Conservation (phyloP, 1,284 basidiomycete genomes). For the Ustanciosporium gigantosporum region DNA sequence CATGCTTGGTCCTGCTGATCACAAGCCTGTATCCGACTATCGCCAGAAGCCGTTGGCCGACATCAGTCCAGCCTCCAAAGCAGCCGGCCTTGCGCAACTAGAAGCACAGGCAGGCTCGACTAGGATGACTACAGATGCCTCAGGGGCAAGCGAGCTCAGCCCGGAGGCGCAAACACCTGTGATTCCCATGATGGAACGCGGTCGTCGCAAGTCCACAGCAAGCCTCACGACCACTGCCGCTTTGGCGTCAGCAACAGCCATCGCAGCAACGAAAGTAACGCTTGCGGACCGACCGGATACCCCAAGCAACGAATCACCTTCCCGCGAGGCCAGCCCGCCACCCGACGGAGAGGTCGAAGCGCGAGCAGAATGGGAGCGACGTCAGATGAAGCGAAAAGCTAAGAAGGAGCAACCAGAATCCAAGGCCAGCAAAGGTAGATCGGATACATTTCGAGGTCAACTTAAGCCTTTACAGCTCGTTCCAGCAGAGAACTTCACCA, state of each 20-base stretch:
- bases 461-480: constrained; percentile 48
- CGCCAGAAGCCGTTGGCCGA: constrained; percentile 42
- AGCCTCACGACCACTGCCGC: constrained; percentile 31
- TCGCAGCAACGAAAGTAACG: background rate
- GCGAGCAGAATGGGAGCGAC: constrained; percentile 56
- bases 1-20: constrained; percentile 20
- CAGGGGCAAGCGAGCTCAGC: constrained; percentile 13
- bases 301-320: constrained; percentile 28
- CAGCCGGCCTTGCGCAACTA: constrained; percentile 33
- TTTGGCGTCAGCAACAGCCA: constrained; percentile 15
- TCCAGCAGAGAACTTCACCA: constrained; percentile 18
- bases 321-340: constrained; percentile 49
- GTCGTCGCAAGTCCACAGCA: constrained; percentile 31
- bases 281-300: constrained; percentile 10
- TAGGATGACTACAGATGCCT: constrained; percentile 3
- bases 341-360: constrained; percentile 58
- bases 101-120: constrained; percentile 15
- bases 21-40: constrained; percentile 46
- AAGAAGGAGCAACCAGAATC: constrained; percentile 13
- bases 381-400: constrained; percentile 41
- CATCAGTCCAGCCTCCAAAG: constrained; percentile 35
- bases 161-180: too few species aligned
- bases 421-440: constrained; percentile 11
- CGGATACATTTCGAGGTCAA: constrained; percentile 34
- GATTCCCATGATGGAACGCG: constrained; percentile 22